Base-by-base conservation (phyloP, 257 asterid genomes). In the Rauvolfia tetraphylla region DNA sequence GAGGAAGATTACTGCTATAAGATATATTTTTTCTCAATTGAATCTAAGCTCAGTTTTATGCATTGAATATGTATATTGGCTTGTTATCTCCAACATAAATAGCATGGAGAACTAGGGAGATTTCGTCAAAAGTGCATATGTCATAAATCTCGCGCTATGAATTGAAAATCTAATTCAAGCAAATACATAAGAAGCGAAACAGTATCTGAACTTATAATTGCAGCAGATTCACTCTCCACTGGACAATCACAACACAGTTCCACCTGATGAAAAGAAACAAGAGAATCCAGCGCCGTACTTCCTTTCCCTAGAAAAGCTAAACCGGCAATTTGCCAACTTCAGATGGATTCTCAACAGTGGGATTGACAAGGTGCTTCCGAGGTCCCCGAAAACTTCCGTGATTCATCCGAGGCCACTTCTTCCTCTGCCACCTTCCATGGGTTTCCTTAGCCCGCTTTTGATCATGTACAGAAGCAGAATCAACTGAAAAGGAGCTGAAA, bases 311-410 rank as follows among this genome's bases (percentile, higher is more conserved):
- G 15, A 33, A 56, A 46, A 76, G 76, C 84, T 83, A 89, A 70
- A 89, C 67, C 31, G 86, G 70, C 78, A 86, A 76, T 68, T 88
- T 61, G 0, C 85, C 87, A 74, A 79, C 65, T 76, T 59, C 81
- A 69, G 76, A 69, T 11, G 84, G 83, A 63, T 79, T 85, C 77
- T 83, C 71, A 38, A 68, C 75, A 7, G 88, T 72, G 23, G 90
- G 88, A 72, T 79, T 79, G 33, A 88, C 78, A 17, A 89, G 81
- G 76, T 83, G 90, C 77, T 81, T 82, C 39, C 54, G 80, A 39
- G 85, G 85, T 15, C 90, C 90, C 0, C 92, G 87, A 25, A 81
- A 82, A 87, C 93, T 86, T 65, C 96, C 96, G 27, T 90, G 96
- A 74, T 88, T 88, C 86, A 87, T 83, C 84, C 88, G 73, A 15